Percentiles rank a stretch among this genome's conserved stretches.
Evolutionary conservation across 495 filamentous ascomycete species (phyloP).

Genomic region (Lepidopterella palustris): DNA sequence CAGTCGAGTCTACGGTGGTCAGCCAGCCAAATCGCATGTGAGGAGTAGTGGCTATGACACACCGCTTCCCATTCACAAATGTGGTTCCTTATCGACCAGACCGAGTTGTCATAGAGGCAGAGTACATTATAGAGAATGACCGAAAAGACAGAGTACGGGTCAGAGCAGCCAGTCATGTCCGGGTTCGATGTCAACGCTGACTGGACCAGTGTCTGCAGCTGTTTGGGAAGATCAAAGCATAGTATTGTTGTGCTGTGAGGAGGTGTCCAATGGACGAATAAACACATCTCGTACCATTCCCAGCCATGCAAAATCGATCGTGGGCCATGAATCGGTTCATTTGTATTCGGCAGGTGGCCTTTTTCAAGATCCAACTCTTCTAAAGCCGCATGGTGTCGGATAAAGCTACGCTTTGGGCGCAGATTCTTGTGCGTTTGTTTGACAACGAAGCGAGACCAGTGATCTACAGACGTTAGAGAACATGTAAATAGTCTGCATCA

Average conservation of each 20-base stretch:
- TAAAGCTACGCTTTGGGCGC: not conserved
- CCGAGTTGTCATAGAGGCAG: conserved; percentile 12
- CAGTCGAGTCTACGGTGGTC: conserved; percentile 5
- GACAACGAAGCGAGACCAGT: not conserved
- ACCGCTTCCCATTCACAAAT: conserved; percentile 14
- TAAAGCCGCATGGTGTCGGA: too few species aligned
- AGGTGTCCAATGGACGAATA: conserved; percentile 2
- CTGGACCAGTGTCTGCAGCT: conserved; percentile 2
- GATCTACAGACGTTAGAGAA: not conserved
- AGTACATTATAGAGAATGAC: conserved; percentile 6
- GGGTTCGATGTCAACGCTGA: conserved; percentile 7
- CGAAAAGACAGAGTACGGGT: conserved; percentile 14
- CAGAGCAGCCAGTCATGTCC: not conserved
- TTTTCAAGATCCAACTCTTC: not conserved
- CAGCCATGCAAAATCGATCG: not conserved
- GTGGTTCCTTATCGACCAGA: conserved; percentile 10
- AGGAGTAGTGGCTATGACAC: conserved; percentile 1
- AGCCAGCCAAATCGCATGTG: too few species aligned
- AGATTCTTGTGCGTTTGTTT: not conserved
- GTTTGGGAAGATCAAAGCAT: conserved; percentile 11
- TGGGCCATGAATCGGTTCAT: not conserved
- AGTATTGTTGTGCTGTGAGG: not conserved
- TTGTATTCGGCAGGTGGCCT: not conserved
- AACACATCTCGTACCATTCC: conserved; percentile 18
- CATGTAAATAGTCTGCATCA: not conserved